Conservation (phyloP, 1,284 basidiomycete genomes). For the Rhizopogon parksii region DNA sequence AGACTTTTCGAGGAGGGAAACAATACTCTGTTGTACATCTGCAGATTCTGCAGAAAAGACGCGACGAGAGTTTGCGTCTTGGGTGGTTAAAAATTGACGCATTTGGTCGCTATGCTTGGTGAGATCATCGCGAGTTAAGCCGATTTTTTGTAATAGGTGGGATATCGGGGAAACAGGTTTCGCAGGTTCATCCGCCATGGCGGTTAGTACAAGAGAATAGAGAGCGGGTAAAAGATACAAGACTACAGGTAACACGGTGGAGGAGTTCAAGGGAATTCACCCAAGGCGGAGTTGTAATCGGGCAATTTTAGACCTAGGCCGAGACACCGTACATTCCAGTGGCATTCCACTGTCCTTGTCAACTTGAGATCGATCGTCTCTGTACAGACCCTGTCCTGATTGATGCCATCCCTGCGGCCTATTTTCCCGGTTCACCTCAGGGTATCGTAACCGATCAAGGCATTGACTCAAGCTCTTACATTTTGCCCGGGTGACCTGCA, state of each 20-base stretch:
- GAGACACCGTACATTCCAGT: too few species aligned
- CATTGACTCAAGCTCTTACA: too few species aligned
- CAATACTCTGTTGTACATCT: constrained; percentile 27
- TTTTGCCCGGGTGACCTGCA: too few species aligned
- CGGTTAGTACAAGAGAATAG: neutral
- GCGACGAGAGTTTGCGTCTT: constrained; percentile 38
- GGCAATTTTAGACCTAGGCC: too few species aligned
- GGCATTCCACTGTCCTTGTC: too few species aligned
- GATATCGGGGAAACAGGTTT: constrained; percentile 49
- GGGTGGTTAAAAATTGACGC: constrained; percentile 62
- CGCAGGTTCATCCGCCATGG: constrained; percentile 20
- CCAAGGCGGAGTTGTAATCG: neutral
- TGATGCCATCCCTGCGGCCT: too few species aligned
- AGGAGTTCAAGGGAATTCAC: neutral
- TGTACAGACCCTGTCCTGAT: too few species aligned
- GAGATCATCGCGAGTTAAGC: constrained; percentile 66
- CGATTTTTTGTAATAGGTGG: constrained; percentile 56
- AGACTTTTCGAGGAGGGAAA: constrained; percentile 36
- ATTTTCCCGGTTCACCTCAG: too few species aligned
- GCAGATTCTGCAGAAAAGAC: constrained; percentile 33
- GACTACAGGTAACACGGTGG: neutral
- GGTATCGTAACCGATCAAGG: too few species aligned
- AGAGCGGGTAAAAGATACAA: neutral
- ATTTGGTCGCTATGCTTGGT: constrained; percentile 60
- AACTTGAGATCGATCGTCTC: too few species aligned